These are phyloP conservation scores for Lactarius vividus DNA, from an alignment of 768 basidiomycete species.

Conservation along the genomic window DNA sequence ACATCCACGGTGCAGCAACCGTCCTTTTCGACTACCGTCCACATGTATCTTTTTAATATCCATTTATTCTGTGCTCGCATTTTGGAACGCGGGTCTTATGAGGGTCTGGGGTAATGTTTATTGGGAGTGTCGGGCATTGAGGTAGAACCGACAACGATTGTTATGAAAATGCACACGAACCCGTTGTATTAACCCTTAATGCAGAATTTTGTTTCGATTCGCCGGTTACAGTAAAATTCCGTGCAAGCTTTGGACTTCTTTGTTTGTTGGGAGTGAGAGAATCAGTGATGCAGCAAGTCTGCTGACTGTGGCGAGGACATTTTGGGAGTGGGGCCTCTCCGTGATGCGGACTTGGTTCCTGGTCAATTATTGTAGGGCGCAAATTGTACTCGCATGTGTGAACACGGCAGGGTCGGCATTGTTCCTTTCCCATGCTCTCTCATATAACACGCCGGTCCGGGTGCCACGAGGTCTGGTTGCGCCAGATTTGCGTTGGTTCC, in stretches of 20 bases:
- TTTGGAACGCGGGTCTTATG: not conserved
- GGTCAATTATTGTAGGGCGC: not conserved
- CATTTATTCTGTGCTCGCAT: slow-evolving; percentile 3
- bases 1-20: not conserved
- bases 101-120: not conserved
- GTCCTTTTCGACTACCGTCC: not conserved
- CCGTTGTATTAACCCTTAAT: slow-evolving; percentile 7
- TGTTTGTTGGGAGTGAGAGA: not conserved
- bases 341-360: not conserved
- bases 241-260: not conserved
- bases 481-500: not conserved
- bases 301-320: not conserved
- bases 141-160: not conserved
- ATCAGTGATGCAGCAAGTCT: not conserved
- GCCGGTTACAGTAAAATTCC: not conserved
- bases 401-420: not conserved
- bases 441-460: no score
- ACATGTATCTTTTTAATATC: not conserved
- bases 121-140: not conserved
- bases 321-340: not conserved
- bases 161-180: not conserved
- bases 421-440: not conserved
- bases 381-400: not conserved
- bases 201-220: not conserved
- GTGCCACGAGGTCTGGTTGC: not conserved